Conservation (phyloP, 2,329 filamentous ascomycete species). For the Monilinia laxa region DNA sequence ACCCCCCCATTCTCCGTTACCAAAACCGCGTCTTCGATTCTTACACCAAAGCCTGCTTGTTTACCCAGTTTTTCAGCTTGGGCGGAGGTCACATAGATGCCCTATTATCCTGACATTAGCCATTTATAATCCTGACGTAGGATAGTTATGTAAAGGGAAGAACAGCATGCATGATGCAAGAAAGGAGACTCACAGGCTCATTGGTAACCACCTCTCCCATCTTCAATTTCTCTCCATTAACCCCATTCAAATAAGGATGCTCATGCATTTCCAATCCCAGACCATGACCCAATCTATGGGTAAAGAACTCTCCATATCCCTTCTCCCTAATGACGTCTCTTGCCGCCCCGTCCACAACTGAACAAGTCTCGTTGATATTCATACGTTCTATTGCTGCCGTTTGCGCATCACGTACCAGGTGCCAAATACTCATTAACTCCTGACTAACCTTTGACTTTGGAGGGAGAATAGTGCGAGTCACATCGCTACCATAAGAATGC, state of each 20-base stretch:
- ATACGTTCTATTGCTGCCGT: slow-evolving; percentile 53
- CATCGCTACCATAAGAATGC: slow-evolving; percentile 60
- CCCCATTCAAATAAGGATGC: slow-evolving; percentile 63
- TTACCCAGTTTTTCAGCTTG: slow-evolving; percentile 38
- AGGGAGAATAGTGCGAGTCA: slow-evolving; percentile 56
- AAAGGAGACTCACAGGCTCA: slow-evolving; percentile 47
- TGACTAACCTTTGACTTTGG: slow-evolving; percentile 26
- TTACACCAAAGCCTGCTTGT: slow-evolving; percentile 56
- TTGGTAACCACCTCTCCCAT: slow-evolving; percentile 62
- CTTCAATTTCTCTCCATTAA: slow-evolving; percentile 51
- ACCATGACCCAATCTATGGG: slow-evolving; percentile 61
- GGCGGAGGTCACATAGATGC: slow-evolving; percentile 52
- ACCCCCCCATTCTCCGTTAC: slow-evolving; percentile 51
- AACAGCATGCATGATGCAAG: background rate
- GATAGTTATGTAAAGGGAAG: background rate
- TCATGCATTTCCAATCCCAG: slow-evolving; percentile 66
- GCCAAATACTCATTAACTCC: slow-evolving; percentile 52
- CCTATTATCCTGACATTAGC: slow-evolving; percentile 34
- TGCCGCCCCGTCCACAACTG: slow-evolving; percentile 59
- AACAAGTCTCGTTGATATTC: slow-evolving; percentile 53
- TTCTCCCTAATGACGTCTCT: slow-evolving; percentile 49
- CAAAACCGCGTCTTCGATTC: slow-evolving; percentile 61
- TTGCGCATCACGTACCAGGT: slow-evolving; percentile 59
- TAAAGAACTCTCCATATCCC: slow-evolving; percentile 57
- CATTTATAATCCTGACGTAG: background rate